A percentile compares a stretch with the other conserved stretches of the same genome.
phyloP scores from a whole-genome alignment of 2,329 filamentous ascomycete species.

The Ophiostoma piceae region DNA sequence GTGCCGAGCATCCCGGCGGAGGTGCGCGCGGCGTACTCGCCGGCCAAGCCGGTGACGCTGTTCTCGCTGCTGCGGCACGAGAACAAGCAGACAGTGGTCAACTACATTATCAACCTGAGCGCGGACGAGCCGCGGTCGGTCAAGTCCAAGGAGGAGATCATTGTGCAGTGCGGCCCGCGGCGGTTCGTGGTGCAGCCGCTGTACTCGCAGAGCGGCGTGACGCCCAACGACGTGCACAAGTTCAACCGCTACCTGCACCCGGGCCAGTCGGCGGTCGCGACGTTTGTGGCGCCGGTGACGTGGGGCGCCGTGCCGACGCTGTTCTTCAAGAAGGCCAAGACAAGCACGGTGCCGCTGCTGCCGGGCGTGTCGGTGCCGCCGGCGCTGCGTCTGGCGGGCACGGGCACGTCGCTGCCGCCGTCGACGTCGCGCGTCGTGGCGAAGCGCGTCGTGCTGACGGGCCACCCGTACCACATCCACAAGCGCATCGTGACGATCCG shows the following conservation, averaged over 20 bases:
- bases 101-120: conserved; percentile 82
- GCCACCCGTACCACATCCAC: conserved; percentile 98
- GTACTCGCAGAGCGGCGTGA: conserved; percentile 83
- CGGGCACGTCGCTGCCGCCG: conserved; percentile 79
- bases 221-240: conserved; percentile 95
- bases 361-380: conserved; percentile 35
- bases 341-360: conserved; percentile 34
- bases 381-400: conserved; percentile 69
- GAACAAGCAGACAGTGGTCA: conserved; percentile 85
- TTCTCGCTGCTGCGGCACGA: conserved; percentile 91
- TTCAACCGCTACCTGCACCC: conserved; percentile 89
- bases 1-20: conserved; percentile 33
- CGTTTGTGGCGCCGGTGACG: conserved; percentile 81
- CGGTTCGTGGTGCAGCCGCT: conserved; percentile 83
- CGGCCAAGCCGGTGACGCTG: conserved; percentile 60
- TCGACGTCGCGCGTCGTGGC: conserved; percentile 74
- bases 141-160: conserved; percentile 86
- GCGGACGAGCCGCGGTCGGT: conserved; percentile 70
- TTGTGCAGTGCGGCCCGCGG: conserved; percentile 85
- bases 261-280: conserved; percentile 80
- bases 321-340: conserved; percentile 62
- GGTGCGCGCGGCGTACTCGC: conserved; percentile 44
- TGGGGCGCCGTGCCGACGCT: conserved; percentile 90
- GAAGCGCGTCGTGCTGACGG: conserved; percentile 89
- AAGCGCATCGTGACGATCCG: conserved; percentile 94